A percentile compares a stretch with the other conserved stretches of the same genome.
These are phyloP conservation scores for Colletotrichum endophyticum DNA, from an alignment of 2,329 filamentous ascomycete species.

Conservation along the genomic window DNA sequence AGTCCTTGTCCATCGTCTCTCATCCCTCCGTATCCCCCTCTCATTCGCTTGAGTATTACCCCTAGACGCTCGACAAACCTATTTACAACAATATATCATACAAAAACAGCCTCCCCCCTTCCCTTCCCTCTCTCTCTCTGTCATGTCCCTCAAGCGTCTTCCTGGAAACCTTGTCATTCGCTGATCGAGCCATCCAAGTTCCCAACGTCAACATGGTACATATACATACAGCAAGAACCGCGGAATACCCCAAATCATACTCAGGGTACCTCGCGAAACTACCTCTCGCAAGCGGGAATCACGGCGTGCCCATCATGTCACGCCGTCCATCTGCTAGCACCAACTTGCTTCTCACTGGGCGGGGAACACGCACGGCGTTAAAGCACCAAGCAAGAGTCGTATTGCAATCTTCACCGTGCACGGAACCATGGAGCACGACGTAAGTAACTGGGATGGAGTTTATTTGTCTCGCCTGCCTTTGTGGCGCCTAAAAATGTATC, in stretches of 20 bases:
- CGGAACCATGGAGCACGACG: background rate
- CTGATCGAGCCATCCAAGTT: background rate
- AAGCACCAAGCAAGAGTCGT: background rate
- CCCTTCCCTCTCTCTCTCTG: background rate
- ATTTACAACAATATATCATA: rapidly evolving
- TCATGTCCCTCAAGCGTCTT: background rate
- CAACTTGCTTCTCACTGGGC: background rate
- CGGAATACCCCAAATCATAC: background rate
- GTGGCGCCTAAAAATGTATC: background rate
- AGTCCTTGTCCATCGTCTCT: background rate
- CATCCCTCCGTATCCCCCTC: background rate
- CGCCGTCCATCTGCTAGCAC: background rate
- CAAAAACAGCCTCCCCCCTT: background rate
- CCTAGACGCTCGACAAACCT: rapidly evolving
- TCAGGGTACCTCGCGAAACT: background rate
- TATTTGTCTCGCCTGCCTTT: background rate
- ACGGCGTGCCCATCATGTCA: background rate
- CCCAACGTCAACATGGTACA: background rate
- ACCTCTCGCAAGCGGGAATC: background rate
- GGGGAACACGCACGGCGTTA: background rate
- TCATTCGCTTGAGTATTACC: background rate
- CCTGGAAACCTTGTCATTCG: background rate
- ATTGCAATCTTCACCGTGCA: background rate
- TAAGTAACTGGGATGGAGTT: background rate
- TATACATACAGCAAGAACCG: background rate